Percentiles rank a stretch among this genome's conserved stretches.
Evolutionary conservation across 2,329 filamentous ascomycete species (phyloP).

Genomic region (Fusarium nanum): DNA sequence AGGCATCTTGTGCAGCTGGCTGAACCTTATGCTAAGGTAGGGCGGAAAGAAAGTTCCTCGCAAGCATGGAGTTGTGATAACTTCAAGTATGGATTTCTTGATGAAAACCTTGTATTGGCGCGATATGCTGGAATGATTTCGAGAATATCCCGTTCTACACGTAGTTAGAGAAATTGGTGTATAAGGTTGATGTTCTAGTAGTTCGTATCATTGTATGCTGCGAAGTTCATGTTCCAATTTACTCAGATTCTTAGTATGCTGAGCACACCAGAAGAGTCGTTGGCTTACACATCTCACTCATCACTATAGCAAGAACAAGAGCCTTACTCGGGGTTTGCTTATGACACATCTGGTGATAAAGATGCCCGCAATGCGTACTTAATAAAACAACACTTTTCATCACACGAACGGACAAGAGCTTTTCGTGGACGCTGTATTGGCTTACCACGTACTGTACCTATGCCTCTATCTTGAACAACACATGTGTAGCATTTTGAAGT

Average conservation of each 20-base stretch:
- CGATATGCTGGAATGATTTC: rapidly evolving
- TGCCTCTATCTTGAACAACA: rapidly evolving
- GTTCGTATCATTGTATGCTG: background rate
- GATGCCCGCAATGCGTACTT: too few relatives aligned
- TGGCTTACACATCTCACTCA: rapidly evolving
- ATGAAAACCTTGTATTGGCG: background rate
- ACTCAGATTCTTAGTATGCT: too few relatives aligned
- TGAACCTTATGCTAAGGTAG: background rate
- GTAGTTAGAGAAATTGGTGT: rapidly evolving
- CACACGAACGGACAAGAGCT: too few relatives aligned
- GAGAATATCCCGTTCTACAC: too few relatives aligned
- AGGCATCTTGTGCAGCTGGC: background rate
- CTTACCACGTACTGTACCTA: background rate
- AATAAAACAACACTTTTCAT: too few relatives aligned
- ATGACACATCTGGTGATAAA: too few relatives aligned
- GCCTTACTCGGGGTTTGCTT: too few relatives aligned
- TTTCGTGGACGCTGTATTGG: background rate
- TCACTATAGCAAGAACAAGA: background rate
- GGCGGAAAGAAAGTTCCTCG: background rate
- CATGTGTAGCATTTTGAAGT: rapidly evolving
- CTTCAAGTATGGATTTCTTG: rapidly evolving
- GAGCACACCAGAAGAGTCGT: background rate
- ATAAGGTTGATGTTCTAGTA: background rate
- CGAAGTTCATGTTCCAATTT: too few relatives aligned
- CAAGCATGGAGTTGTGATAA: background rate